Percentiles rank a stretch among this genome's conserved stretches.
Evolutionary conservation across 129 eudicot species (phyloP).

Genomic region (Helianthus annuus): HanXRQr2.0-SUNRISE NC_035438.2:14825077-14825576

Average conservation of each 20-base stretch:
- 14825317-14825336: neutral
- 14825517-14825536: conserved; percentile 5
- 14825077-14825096: conserved; percentile 98
- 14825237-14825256: conserved; percentile 84
- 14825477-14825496: conserved; percentile 1
- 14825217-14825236: conserved; percentile 89
- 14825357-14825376: conserved; percentile 3
- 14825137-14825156: neutral
- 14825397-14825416: conserved; percentile 12
- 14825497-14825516: conserved; percentile 8
- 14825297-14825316: neutral
- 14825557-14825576: conserved; percentile 16
- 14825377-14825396: conserved; percentile 14
- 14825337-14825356: neutral
- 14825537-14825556: conserved; percentile 7
- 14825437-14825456: conserved; percentile 34
- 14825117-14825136: conserved; percentile 99
- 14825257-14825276: conserved; percentile 53
- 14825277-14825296: conserved; percentile 27
- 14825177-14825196: conserved; percentile 17
- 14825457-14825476: conserved; percentile 5
- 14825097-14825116: conserved; percentile 96
- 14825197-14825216: conserved; percentile 77
- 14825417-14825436: conserved; percentile 15
- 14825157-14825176: neutral